Base-by-base conservation (phyloP, 495 filamentous ascomycete genomes). In the Elaphomyces granulatus region DNA sequence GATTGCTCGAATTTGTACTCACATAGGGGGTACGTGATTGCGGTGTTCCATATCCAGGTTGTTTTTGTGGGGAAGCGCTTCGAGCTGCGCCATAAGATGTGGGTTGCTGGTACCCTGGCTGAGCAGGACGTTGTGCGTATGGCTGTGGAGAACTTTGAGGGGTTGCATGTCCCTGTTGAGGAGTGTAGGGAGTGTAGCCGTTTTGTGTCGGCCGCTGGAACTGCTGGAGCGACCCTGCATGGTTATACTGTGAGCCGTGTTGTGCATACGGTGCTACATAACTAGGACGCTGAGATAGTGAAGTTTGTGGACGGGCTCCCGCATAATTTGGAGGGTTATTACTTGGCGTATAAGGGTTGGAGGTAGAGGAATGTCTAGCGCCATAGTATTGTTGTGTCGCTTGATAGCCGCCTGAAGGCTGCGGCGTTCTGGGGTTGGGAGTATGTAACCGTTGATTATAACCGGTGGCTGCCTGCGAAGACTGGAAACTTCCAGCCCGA, bases 161-260 rank as follows among this genome's bases (percentile, higher is more conserved):
- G 2, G 58, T 47, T 14, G 47, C 28, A 2, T 40, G 38, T 6
- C 52, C 56, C 35, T 53, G 56, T 30, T 60, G 60, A 2, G 42
- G 48, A 6, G 53, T 20, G 41, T 61, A 60, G 8, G 55, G 49
- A 33, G 44, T 47, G 37, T 63, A 69, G 19, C 64, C 61, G 32
- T 70, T 70, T 17, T 56, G 52, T 17, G 49, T 48, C 4, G 61
- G 53, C 12, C 64, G 57, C 38, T 58, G 59, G 40, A 61, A 61
- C 21, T 61, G 58, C n/a, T 57, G 50, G 16, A 51, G 50, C 15
- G 58, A 46, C 37, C 44, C 53, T 17, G 45, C 61, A 41, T 63
- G 63, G 37, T 48, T 56, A 42, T 54, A 64, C 36, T 66, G 65
- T 15, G 60, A 48, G 4, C 47, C 54, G 8, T 34, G 38, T 34